These are phyloP conservation scores for Moricandia moricandioides DNA, from an alignment of 345 rosid species.

Conservation along the genomic window DNA sequence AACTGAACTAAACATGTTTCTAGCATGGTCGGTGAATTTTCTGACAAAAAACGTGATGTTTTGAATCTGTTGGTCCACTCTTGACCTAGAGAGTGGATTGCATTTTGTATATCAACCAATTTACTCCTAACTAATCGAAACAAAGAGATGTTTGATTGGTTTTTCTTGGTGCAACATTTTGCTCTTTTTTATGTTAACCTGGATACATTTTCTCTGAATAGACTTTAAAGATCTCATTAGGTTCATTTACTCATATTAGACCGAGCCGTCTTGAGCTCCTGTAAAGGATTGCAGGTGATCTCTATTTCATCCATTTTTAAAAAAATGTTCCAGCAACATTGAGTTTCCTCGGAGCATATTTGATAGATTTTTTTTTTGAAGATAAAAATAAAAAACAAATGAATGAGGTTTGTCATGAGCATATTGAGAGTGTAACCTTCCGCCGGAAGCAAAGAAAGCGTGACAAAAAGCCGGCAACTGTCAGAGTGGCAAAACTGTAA, in stretches of 20 bases:
- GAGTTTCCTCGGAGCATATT: not conserved
- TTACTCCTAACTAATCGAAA: too few relatives aligned
- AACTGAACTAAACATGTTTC: not conserved
- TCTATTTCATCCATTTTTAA: not conserved
- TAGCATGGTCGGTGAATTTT: too few relatives aligned
- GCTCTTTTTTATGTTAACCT: too few relatives aligned
- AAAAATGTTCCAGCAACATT: not conserved
- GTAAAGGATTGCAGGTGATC: constrained; percentile 32
- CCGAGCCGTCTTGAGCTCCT: not conserved
- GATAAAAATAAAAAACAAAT: not conserved
- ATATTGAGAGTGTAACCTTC: not conserved
- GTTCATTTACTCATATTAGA: not conserved
- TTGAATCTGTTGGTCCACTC: too few relatives aligned
- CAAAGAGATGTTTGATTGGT: too few relatives aligned
- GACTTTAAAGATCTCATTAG: too few relatives aligned
- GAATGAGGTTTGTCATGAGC: not conserved
- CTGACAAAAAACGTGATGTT: too few relatives aligned
- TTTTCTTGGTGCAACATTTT: too few relatives aligned
- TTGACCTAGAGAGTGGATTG: too few relatives aligned
- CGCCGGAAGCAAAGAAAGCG: constrained; percentile 35
- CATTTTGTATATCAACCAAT: too few relatives aligned
- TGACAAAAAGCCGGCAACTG: constrained; percentile 31
- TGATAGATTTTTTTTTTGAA: not conserved
- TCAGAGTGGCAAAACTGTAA: constrained; percentile 28
- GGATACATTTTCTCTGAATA: too few relatives aligned